Evolutionary conservation across 345 rosid genomes (phyloP), one percentile per base, ranked within the genome.

Genomic region (Microcos paniculata): DNA sequence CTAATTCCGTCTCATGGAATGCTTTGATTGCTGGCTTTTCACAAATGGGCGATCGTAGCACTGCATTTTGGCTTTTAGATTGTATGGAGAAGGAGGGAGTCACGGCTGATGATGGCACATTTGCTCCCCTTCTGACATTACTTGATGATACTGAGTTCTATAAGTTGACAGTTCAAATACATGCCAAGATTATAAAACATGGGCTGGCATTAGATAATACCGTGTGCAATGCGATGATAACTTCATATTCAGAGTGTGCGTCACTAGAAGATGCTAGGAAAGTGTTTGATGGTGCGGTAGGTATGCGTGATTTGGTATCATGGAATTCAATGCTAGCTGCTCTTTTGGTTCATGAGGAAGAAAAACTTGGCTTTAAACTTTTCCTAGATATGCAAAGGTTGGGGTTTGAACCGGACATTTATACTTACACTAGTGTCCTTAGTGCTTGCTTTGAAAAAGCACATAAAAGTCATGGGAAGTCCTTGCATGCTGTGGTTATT

Each of bases 321-420:
- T 91, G 94, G 96, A 92, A 92, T 69, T 86, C 97, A 3, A 88
- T 88, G 94, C 57, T 92, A 21, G 87, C 88, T 31, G 93, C 89
- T 70, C 89, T 81, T 81, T 78, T 90, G 42, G 78, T 69, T 42
- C 94, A 87, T 72, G 87, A 82, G 75, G 76, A 73, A 73, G 84
- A 81, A 76, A 88, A 84, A n/a, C 79, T 65, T 21, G 96, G 88
- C 48, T 82, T 86, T 64, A 68, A 77, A 62, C 79, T 88, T 26
- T 92, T 88, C 63, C 67, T 75, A 62, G 87, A 87, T 62, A 88
- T 92, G 92, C 88, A 77, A 59, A 62, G 68, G 45, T 31, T 58
- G 72, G 81, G 84, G 46, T 78, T 88, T 43, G 88, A 85, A 66
- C 86, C 87, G 0, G 97, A 92, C 40, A 65, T 89, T 28, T 92